These are phyloP conservation scores for Trichophyton rubrum DNA, from an alignment of 2,329 filamentous ascomycete genomes.

Conservation along the genomic window DNA sequence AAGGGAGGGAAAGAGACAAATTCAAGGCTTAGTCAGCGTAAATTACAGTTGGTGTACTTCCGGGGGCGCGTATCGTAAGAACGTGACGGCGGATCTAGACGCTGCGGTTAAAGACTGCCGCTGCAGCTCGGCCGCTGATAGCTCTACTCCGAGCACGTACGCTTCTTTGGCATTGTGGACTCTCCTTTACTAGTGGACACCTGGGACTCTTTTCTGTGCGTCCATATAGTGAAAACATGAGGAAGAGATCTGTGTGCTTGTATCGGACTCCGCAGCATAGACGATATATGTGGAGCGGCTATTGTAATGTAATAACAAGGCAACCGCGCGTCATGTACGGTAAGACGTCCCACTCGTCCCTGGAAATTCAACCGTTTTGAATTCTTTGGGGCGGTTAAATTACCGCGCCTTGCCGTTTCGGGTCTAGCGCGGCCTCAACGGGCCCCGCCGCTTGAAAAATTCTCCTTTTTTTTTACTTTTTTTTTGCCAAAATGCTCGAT, in stretches of 20 bases:
- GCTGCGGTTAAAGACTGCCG: background rate
- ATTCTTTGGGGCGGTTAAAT: constrained; percentile 22
- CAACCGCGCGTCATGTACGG: background rate
- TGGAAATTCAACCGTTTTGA: constrained; percentile 25
- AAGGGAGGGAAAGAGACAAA: background rate
- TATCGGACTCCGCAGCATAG: background rate
- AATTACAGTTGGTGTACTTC: background rate
- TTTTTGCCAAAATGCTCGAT: background rate
- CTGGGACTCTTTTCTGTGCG: too few species aligned
- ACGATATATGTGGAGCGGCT: background rate
- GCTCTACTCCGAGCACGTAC: background rate
- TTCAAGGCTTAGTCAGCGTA: background rate
- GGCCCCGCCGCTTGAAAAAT: background rate
- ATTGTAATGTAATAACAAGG: background rate
- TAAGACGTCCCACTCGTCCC: background rate
- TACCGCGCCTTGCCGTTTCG: constrained; percentile 22
- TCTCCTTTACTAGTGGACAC: background rate
- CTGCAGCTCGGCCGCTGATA: background rate
- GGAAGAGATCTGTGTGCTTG: background rate
- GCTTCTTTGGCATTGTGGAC: background rate
- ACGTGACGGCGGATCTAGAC: background rate
- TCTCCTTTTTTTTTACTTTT: constrained; percentile 3
- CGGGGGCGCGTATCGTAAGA: background rate
- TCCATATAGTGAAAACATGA: background rate
- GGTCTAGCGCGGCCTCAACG: constrained; percentile 2